Evolutionary conservation across 2,329 filamentous ascomycete species (phyloP).

Genomic region (Penicillium sp.): DNA sequence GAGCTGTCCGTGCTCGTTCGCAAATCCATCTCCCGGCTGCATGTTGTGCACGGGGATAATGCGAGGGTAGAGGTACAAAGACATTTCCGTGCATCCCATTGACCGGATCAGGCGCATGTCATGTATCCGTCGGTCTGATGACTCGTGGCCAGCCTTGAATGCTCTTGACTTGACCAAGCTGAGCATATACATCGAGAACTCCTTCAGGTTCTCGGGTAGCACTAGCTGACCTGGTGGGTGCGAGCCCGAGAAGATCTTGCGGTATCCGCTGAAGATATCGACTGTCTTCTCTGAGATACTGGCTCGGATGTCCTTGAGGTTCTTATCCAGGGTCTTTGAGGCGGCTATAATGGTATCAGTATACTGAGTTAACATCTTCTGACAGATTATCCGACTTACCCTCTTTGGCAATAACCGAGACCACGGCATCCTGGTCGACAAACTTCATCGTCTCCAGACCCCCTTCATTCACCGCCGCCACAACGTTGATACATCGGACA

Average conservation of each 20-base stretch:
- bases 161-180: slow-evolving; percentile 85
- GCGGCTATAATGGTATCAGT: slow-evolving; percentile 55
- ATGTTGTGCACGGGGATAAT: slow-evolving; percentile 92
- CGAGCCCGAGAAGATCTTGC: slow-evolving; percentile 83
- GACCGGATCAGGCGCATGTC: slow-evolving; percentile 86
- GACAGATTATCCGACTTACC: slow-evolving; percentile 32
- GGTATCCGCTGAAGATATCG: slow-evolving; percentile 85
- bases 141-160: slow-evolving; percentile 86
- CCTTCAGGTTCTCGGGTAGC: slow-evolving; percentile 91
- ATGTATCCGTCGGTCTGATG: slow-evolving; percentile 83
- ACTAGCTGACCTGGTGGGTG: slow-evolving; percentile 91
- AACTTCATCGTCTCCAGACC: slow-evolving; percentile 83
- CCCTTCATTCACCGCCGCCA: slow-evolving; percentile 85
- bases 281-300: slow-evolving; percentile 86
- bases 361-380: slow-evolving; percentile 1
- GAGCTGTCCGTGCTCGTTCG: slow-evolving; percentile 86
- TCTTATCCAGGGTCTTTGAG: slow-evolving; percentile 72
- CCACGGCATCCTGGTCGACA: slow-evolving; percentile 92
- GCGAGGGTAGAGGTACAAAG: slow-evolving; percentile 89
- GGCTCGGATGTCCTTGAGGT: slow-evolving; percentile 80
- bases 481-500: slow-evolving; percentile 88
- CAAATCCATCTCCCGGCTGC: slow-evolving; percentile 81
- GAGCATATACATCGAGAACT: slow-evolving; percentile 95
- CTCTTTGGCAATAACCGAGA: slow-evolving; percentile 86
- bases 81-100: slow-evolving; percentile 82